Base-by-base conservation (phyloP, 495 filamentous ascomycete species). In the Massariosphaeria phaeospora region DNA sequence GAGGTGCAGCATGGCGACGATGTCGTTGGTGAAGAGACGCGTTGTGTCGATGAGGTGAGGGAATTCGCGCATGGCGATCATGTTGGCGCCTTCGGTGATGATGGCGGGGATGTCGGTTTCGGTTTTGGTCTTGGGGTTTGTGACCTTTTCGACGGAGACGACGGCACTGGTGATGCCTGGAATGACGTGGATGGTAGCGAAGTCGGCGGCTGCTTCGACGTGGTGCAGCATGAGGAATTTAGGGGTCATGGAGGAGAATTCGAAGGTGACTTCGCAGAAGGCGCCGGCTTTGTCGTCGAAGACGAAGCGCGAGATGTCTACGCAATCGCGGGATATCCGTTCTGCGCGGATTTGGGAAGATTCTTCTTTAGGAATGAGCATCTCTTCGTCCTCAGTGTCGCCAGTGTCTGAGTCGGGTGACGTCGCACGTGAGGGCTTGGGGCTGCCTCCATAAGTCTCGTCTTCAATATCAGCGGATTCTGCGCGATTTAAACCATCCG, bases 221-320 rank as follows among this genome's bases (percentile, higher is more conserved):
- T 97, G 75, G 56, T 84, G 87, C 56, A 96, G 79, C 75, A 97
- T 88, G 41, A 99, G 83, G 49, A 99, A 73, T 75, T 99, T 99
- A 57, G 94, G 84, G 21, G 84, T 86, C 27, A 77, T 70, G 46
- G 83, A 79, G 52, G 85, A 79, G 69, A 93, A 97, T 69, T 96
- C 86, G 57, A 97, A 76, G 33, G 82, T 83, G 65, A 97, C 80
- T 39, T 85, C 77, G 69, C 86, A 90, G 73, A 82, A 86, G 41
- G 79, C 76, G 59, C 89, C 91, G 35, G 72, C 73, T 51, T 74
- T 71, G 49, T 87, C 78, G 70, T 95, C 88, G 69, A 93, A 95
- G 60, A 79, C 77, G 78, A 95, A 95, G 17, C 76, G 73, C 26
- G 78, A 76, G 49, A 96, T 79, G 58, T 85, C 81, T 49, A 76